phyloP scores from a whole-genome alignment of 2,329 filamentous ascomycete species.

The Tolypocladium paradoxum region DNA sequence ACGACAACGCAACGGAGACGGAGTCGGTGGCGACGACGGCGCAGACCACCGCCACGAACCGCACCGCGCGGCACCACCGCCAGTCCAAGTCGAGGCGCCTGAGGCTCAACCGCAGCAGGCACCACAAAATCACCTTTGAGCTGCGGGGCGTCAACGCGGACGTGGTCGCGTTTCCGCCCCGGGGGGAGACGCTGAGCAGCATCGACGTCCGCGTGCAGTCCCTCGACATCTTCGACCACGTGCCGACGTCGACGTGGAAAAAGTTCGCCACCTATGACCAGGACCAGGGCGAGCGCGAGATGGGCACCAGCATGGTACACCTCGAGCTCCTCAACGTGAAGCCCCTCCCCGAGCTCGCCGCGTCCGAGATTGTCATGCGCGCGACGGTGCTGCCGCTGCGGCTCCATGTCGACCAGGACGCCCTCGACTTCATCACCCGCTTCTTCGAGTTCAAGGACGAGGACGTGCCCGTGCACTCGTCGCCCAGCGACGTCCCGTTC shows the following conservation, averaged over 20 bases:
- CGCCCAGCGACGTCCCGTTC: slow-evolving; percentile 68
- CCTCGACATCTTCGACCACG: slow-evolving; percentile 85
- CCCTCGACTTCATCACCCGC: slow-evolving; percentile 88
- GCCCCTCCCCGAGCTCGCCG: slow-evolving; percentile 72
- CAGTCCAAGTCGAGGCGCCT: slow-evolving; percentile 47
- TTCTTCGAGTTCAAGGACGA: slow-evolving; percentile 98
- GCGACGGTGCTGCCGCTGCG: slow-evolving; percentile 72
- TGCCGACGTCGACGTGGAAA: slow-evolving; percentile 94
- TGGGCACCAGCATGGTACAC: slow-evolving; percentile 80
- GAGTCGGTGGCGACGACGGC: slow-evolving; percentile 78
- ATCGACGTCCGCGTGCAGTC: slow-evolving; percentile 74
- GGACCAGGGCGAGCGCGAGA: slow-evolving; percentile 76
- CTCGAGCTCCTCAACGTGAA: slow-evolving; percentile 81
- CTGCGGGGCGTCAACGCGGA: slow-evolving; percentile 76
- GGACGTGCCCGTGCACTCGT: slow-evolving; percentile 37
- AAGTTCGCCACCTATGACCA: slow-evolving; percentile 94
- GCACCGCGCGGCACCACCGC: slow-evolving; percentile 28
- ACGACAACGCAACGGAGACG: slow-evolving; percentile 79
- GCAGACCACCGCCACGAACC: slow-evolving; percentile 46
- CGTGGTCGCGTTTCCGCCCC: slow-evolving; percentile 67
- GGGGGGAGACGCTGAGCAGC: slow-evolving; percentile 74
- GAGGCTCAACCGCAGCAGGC: slow-evolving; percentile 71
- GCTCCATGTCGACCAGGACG: slow-evolving; percentile 93
- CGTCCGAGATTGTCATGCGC: slow-evolving; percentile 79
- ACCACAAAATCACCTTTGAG: slow-evolving; percentile 94